phyloP scores from a whole-genome alignment of 2,329 filamentous ascomycete genomes.

The Rugonectria rugulosa region DNA sequence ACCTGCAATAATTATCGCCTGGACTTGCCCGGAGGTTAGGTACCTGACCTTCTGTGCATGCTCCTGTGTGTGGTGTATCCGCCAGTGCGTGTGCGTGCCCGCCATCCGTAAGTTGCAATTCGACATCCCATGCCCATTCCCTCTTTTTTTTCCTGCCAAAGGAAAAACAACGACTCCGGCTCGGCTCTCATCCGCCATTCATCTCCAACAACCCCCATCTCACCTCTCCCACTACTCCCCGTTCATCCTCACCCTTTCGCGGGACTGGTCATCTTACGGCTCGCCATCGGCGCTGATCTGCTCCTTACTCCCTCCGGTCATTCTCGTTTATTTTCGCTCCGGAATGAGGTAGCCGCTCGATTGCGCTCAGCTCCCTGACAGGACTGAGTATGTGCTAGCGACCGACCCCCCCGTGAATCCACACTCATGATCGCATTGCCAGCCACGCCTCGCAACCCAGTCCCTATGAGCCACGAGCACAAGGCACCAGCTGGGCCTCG shows the following conservation, averaged over 20 bases:
- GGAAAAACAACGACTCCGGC: conserved; percentile 38
- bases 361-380: conserved; percentile 66
- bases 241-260: conserved; percentile 25
- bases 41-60: conserved; percentile 4
- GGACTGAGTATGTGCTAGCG: conserved; percentile 60
- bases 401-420: conserved; percentile 35
- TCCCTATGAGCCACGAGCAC: conserved; percentile 54
- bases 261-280: conserved; percentile 18
- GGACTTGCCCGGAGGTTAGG: not conserved
- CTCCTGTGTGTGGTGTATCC: not conserved
- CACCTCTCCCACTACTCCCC: conserved; percentile 27
- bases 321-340: conserved; percentile 40
- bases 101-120: conserved; percentile 16
- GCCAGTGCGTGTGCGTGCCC: conserved; percentile 1
- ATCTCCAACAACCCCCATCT: conserved; percentile 23
- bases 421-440: conserved; percentile 41
- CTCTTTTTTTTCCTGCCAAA: conserved; percentile 18
- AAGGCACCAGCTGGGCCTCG: conserved; percentile 65
- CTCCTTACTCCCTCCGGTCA: not conserved
- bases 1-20: not conserved
- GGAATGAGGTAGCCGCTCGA: conserved; percentile 67
- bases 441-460: conserved; percentile 39
- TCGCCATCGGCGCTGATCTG: conserved; percentile 3
- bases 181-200: conserved; percentile 30
- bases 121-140: conserved; percentile 17